A percentile compares a stretch with the other conserved stretches of the same genome.
phyloP scores from a whole-genome alignment of 202 grass and related monocot genomes.

The Setaria viridis region DNA sequence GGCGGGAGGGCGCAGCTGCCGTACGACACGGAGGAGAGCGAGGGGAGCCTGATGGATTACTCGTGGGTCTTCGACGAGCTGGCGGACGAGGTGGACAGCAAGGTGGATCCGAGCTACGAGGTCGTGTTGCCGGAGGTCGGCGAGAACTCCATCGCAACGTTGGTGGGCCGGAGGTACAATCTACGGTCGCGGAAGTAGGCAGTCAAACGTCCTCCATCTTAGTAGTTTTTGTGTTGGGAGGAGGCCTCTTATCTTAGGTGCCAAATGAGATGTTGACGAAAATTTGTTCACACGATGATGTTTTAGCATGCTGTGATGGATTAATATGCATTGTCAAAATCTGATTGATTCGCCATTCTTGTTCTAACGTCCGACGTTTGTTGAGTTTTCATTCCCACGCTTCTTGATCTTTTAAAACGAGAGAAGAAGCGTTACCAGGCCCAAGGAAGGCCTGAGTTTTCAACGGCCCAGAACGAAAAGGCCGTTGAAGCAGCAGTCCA shows the following conservation, averaged over 20 bases:
- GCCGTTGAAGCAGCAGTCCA: too few species aligned
- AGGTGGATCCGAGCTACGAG: constrained; percentile 56
- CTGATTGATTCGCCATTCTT: too few species aligned
- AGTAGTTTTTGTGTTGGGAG: neutral
- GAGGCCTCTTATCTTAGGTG: neutral
- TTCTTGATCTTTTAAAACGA: too few species aligned
- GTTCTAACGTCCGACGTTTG: too few species aligned
- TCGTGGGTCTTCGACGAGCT: constrained; percentile 87
- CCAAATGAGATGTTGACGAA: constrained; percentile 1
- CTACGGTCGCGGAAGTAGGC: constrained; percentile 56
- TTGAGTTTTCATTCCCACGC: too few species aligned
- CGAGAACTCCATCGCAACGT: constrained; percentile 63
- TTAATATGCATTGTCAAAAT: too few species aligned
- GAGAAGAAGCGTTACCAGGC: too few species aligned
- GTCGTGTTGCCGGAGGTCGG: constrained; percentile 33
- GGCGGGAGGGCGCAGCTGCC: constrained; percentile 31
- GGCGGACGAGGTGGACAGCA: constrained; percentile 67
- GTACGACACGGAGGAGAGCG: constrained; percentile 54
- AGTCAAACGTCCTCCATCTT: neutral
- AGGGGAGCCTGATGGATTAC: constrained; percentile 55
- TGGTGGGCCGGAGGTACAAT: constrained; percentile 60
- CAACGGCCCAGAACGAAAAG: too few species aligned
- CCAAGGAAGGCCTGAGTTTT: too few species aligned
- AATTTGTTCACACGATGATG: neutral
- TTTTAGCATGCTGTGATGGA: neutral